These are phyloP conservation scores for Solanum hybrid DNA, from an alignment of 305 asterid species.

Conservation along the genomic window DNA sequence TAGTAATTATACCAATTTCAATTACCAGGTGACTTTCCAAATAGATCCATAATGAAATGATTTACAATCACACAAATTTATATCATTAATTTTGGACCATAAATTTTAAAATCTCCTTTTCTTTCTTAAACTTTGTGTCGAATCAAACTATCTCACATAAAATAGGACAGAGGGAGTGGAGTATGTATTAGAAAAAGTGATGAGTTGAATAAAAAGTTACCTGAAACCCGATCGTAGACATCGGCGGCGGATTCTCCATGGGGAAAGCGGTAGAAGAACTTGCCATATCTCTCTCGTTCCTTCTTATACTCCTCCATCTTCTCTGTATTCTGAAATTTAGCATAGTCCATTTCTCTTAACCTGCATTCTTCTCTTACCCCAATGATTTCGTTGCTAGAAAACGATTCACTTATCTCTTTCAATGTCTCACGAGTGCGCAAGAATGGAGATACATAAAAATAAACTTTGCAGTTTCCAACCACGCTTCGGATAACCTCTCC, in stretches of 20 bases:
- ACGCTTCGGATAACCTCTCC: conserved; percentile 19
- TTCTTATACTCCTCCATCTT: conserved; percentile 32
- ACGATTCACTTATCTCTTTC: conserved; percentile 21
- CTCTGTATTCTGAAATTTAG: conserved; percentile 34
- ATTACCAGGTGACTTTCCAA: no score
- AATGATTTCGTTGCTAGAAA: conserved; percentile 13
- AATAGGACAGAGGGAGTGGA: not conserved
- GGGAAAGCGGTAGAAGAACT: conserved; percentile 36
- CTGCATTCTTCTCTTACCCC: conserved; percentile 42
- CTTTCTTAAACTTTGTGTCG: no score
- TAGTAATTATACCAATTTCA: no score
- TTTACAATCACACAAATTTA: no score
- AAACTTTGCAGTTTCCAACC: conserved; percentile 19
- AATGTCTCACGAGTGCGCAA: conserved; percentile 27
- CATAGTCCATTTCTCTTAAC: conserved; percentile 41
- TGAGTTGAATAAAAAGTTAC: conserved; percentile 7
- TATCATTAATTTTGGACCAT: no score
- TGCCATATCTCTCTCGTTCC: conserved; percentile 28
- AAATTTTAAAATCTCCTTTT: no score
- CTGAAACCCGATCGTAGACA: conserved; percentile 36
- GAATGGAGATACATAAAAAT: conserved; percentile 38
- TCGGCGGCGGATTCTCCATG: conserved; percentile 45
- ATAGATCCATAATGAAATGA: no score
- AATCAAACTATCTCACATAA: no score
- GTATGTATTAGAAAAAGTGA: not conserved